phyloP scores from a whole-genome alignment of 495 filamentous ascomycete species.

The Talaromyces proteolyticus region DNA sequence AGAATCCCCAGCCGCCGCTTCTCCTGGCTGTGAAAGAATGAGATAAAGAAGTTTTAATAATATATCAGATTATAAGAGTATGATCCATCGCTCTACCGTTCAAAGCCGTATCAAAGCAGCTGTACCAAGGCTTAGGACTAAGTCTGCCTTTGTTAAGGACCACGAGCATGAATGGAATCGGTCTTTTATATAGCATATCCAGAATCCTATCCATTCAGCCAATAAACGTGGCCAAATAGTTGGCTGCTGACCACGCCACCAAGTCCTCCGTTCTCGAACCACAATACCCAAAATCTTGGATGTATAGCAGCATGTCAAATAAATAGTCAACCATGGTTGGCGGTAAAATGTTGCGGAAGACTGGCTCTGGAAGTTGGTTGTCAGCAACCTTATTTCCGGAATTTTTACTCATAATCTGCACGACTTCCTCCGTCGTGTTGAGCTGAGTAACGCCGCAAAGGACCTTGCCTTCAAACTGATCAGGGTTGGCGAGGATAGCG shows the following conservation, averaged over 20 bases:
- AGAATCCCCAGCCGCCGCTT: too few species aligned
- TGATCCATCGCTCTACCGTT: not conserved
- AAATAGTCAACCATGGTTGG: conserved; percentile 23
- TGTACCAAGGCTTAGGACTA: not conserved
- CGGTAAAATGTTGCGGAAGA: conserved; percentile 15
- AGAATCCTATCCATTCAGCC: not conserved
- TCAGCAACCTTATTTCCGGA: not conserved
- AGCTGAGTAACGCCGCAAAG: not conserved
- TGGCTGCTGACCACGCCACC: conserved; percentile 28
- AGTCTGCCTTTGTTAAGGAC: not conserved
- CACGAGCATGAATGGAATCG: not conserved
- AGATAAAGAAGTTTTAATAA: too few species aligned
- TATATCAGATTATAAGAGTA: not conserved
- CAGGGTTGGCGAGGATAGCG: conserved; percentile 3
- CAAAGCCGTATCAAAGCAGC: not conserved
- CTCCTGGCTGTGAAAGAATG: too few species aligned
- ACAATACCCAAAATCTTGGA: conserved; percentile 41
- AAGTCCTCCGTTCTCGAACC: conserved; percentile 29
- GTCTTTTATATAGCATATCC: not conserved
- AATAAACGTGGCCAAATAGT: not conserved
- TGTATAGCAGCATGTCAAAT: conserved; percentile 24
- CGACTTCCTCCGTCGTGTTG: not conserved
- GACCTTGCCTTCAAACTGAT: conserved; percentile 2
- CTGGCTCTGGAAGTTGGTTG: not conserved
- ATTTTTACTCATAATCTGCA: not conserved